Conservation (phyloP, 2,329 filamentous ascomycete genomes). For the Ploettnerulaceae sp. region DNA sequence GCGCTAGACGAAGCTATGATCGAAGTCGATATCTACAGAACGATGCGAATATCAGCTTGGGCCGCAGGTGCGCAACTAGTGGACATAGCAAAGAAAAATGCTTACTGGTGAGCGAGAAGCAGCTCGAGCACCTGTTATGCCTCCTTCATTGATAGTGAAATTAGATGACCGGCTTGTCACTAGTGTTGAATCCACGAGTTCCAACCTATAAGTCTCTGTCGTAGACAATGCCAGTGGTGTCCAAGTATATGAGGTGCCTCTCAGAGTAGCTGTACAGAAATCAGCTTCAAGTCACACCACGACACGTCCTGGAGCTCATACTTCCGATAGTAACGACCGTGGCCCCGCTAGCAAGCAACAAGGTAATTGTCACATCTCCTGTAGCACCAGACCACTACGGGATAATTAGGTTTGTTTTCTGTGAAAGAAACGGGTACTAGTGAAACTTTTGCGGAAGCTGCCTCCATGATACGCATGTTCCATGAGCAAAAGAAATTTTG, state of each 20-base stretch:
- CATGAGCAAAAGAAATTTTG: no score
- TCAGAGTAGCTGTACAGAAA: not conserved
- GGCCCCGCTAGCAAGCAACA: slow-evolving; percentile 2
- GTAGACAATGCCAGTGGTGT: slow-evolving; percentile 5
- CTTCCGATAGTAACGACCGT: slow-evolving; percentile 3
- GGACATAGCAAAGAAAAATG: not conserved
- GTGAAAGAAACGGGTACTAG: no score
- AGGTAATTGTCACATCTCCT: slow-evolving; percentile 4
- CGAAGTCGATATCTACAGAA: not conserved
- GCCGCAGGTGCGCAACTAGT: not conserved
- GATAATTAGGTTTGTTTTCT: no score
- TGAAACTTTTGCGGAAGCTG: no score
- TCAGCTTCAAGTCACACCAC: slow-evolving; percentile 2
- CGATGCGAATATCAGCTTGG: not conserved
- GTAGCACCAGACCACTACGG: slow-evolving; percentile 7
- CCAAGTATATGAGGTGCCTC: slow-evolving; percentile 5
- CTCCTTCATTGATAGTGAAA: not conserved
- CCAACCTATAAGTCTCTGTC: slow-evolving; percentile 3
- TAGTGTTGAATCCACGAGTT: slow-evolving; percentile 7
- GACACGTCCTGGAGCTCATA: not conserved
- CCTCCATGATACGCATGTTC: no score
- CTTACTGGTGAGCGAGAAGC: not conserved
- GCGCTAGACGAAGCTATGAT: not conserved
- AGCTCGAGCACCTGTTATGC: not conserved
- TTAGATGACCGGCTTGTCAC: not conserved